Percentiles rank a stretch among this genome's conserved stretches.
Conservation (phyloP, 345 rosid genomes). For the Gossypium turneri region DNA sequence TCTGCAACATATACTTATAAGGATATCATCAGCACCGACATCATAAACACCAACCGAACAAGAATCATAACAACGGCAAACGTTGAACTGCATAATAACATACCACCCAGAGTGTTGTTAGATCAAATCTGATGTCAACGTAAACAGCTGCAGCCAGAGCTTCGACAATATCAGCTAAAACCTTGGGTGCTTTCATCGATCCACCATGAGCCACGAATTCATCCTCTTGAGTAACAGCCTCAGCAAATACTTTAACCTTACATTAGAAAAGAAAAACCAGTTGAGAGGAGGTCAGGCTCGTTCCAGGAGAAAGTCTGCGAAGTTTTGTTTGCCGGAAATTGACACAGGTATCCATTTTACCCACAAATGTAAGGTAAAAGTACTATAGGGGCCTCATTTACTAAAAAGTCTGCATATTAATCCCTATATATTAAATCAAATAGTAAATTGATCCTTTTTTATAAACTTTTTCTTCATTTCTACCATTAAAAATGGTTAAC, state of each 20-base stretch:
- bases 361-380: too few relatives aligned
- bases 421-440: too few relatives aligned
- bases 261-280: not conserved
- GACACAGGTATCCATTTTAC: too few relatives aligned
- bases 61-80: not conserved
- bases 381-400: too few relatives aligned
- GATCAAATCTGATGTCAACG: slow-evolving; percentile 53
- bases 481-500: too few relatives aligned
- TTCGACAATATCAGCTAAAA: slow-evolving; percentile 75
- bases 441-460: too few relatives aligned
- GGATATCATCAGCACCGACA: not conserved
- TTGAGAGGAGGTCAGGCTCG: not conserved
- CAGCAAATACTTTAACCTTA: slow-evolving; percentile 59
- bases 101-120: slow-evolving; percentile 68
- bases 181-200: slow-evolving; percentile 69
- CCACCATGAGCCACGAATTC: slow-evolving; percentile 50
- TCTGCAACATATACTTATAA: slow-evolving; percentile 33
- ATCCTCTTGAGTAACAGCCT: slow-evolving; percentile 50
- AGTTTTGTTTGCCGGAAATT: too few relatives aligned
- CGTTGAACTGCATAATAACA: slow-evolving; percentile 3
- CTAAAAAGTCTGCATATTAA: too few relatives aligned
- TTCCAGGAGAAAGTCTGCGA: too few relatives aligned
- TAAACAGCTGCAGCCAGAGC: slow-evolving; percentile 74
- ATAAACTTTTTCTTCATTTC: too few relatives aligned
- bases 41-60: not conserved